Evolutionary conservation across 345 rosid genomes (phyloP).

Genomic region (Bruguiera parviflora): DNA sequence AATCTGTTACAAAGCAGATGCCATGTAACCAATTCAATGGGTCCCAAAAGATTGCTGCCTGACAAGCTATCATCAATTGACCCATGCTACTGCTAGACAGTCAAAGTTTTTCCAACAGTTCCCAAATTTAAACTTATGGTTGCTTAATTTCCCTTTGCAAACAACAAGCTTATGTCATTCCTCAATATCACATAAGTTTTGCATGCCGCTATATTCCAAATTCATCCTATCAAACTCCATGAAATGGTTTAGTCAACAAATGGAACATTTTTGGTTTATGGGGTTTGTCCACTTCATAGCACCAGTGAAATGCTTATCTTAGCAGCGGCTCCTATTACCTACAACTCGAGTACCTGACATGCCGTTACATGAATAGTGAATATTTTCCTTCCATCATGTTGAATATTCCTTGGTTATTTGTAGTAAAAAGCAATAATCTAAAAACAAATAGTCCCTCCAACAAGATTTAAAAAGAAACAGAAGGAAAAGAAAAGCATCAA

Average conservation of each 20-base stretch:
- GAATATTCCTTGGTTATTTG: neutral
- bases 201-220: too few relatives aligned
- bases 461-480: too few relatives aligned
- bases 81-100: neutral
- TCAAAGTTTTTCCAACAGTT: neutral
- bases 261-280: too few relatives aligned
- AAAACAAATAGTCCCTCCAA: neutral
- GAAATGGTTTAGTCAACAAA: too few relatives aligned
- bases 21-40: neutral
- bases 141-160: neutral
- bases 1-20: slow-evolving; percentile 38
- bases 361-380: too few relatives aligned
- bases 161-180: too few relatives aligned
- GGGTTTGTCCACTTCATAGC: too few relatives aligned
- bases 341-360: too few relatives aligned
- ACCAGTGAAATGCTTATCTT: too few relatives aligned
- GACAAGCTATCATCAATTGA: neutral
- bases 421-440: neutral
- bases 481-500: neutral
- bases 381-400: neutral
- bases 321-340: too few relatives aligned
- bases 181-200: too few relatives aligned
- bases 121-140: neutral
- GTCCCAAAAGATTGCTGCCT: neutral
- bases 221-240: too few relatives aligned